Conservation (phyloP, 495 filamentous ascomycete species). For the Glonium stellatum region DNA sequence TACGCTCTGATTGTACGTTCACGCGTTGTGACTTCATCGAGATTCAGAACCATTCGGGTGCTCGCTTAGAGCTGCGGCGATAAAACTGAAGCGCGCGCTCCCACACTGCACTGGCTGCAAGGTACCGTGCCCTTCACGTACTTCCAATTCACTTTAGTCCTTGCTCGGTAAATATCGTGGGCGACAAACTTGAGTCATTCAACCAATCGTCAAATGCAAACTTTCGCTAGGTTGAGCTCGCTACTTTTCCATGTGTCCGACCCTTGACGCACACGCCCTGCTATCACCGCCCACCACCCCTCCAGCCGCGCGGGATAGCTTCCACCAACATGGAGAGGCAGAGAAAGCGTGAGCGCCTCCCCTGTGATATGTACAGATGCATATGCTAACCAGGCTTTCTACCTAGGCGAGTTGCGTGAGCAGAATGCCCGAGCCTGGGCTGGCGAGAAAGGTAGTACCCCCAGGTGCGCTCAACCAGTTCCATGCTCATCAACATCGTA, state of each 20-base stretch:
- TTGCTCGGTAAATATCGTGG: not conserved
- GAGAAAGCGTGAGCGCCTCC: slow-evolving; percentile 62
- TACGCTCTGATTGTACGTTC: too few species aligned
- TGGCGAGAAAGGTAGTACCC: slow-evolving; percentile 66
- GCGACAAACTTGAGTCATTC: not conserved
- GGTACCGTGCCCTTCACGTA: not conserved
- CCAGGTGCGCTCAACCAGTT: slow-evolving; percentile 3
- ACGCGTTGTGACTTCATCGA: not conserved
- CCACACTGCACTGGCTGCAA: not conserved
- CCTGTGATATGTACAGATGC: not conserved
- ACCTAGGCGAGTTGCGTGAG: slow-evolving; percentile 75
- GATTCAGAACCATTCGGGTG: not conserved
- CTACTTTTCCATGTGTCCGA: slow-evolving; percentile 22
- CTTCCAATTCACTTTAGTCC: not conserved
- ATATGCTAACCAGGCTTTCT: slow-evolving; percentile 31
- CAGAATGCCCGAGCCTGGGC: slow-evolving; percentile 83
- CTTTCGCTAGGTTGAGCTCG: slow-evolving; percentile 16
- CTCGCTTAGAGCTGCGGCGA: not conserved
- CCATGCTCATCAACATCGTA: slow-evolving; percentile 37
- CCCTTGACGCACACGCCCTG: slow-evolving; percentile 15
- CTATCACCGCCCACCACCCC: slow-evolving; percentile 21
- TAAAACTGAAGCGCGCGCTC: not conserved
- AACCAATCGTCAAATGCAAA: slow-evolving; percentile 14
- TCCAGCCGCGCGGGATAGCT: slow-evolving; percentile 19
- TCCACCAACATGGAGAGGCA: slow-evolving; percentile 64